Evolutionary conservation across 768 basidiomycete genomes (phyloP).

Genomic region (Peribolospora kevripleyi): DNA sequence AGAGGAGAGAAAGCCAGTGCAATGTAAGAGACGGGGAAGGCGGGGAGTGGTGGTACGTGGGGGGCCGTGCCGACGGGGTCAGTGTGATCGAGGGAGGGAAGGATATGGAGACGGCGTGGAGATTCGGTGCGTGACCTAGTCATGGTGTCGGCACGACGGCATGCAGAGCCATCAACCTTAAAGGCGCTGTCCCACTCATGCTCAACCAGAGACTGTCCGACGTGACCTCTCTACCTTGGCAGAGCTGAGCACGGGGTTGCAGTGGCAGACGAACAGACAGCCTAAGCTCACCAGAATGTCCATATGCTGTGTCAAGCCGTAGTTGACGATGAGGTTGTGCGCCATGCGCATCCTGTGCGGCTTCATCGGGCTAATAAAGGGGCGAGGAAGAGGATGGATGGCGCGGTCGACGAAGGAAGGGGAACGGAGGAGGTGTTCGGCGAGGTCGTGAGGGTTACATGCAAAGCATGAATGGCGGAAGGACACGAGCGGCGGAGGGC

Average conservation of each 20-base stretch:
- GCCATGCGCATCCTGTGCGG: slow-evolving; percentile 85
- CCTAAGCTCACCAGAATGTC: slow-evolving; percentile 46
- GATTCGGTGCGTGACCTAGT: no score
- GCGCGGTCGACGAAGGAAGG: no score
- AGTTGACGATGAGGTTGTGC: slow-evolving; percentile 70
- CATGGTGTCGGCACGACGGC: no score
- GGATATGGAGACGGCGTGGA: neutral
- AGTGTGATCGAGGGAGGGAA: neutral
- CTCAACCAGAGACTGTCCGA: neutral
- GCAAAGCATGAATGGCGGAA: no score
- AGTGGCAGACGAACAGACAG: neutral
- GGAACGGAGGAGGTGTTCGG: no score
- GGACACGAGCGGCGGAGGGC: no score
- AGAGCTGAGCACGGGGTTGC: neutral
- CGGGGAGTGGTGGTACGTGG: no score
- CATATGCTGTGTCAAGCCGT: slow-evolving; percentile 85
- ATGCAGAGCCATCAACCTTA: no score
- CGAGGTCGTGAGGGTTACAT: no score
- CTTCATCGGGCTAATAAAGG: slow-evolving; percentile 43
- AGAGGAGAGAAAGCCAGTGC: neutral
- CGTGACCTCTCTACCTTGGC: no score
- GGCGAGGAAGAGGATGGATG: no score
- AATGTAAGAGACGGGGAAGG: neutral
- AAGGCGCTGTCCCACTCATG: no score
- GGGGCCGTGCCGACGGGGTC: neutral